These are phyloP conservation scores for Mycena haematopus DNA, from an alignment of 768 basidiomycete species.

Conservation along the genomic window DNA sequence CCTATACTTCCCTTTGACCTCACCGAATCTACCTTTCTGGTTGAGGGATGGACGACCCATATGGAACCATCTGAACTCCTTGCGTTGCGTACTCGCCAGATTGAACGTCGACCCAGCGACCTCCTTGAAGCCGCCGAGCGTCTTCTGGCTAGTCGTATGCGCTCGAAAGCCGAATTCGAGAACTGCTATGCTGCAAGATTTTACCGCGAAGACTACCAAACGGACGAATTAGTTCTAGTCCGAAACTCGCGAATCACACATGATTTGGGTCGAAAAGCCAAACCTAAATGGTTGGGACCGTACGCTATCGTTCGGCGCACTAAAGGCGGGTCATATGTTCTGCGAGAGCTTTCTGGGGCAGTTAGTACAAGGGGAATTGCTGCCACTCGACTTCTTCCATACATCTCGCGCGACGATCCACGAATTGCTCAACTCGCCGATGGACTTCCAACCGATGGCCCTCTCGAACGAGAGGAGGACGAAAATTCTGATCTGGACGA, in stretches of 20 bases:
- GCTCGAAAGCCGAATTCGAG: not conserved
- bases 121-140: not conserved
- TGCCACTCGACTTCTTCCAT: too few species aligned
- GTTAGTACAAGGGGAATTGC: slow-evolving; percentile 7
- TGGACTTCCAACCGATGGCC: not conserved
- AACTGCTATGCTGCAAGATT: not conserved
- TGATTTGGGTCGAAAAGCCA: not conserved
- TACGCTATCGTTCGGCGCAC: slow-evolving; percentile 11
- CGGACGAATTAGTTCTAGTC: not conserved
- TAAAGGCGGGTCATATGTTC: slow-evolving; percentile 8
- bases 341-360: not conserved
- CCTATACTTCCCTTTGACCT: too few species aligned
- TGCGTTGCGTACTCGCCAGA: slow-evolving; percentile 32
- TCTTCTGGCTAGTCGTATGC: not conserved
- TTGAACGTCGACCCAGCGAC: slow-evolving; percentile 14
- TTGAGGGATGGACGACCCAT: too few species aligned
- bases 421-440: not conserved
- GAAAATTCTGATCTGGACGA: not conserved
- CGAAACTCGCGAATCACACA: not conserved
- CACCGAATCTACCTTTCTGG: too few species aligned
- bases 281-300: slow-evolving; percentile 7
- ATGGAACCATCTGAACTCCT: slow-evolving; percentile 31
- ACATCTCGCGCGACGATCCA: not conserved
- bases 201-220: not conserved
- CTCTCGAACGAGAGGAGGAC: not conserved